phyloP scores from a whole-genome alignment of 306 rosid species.

The Arachis stenosperma region DNA sequence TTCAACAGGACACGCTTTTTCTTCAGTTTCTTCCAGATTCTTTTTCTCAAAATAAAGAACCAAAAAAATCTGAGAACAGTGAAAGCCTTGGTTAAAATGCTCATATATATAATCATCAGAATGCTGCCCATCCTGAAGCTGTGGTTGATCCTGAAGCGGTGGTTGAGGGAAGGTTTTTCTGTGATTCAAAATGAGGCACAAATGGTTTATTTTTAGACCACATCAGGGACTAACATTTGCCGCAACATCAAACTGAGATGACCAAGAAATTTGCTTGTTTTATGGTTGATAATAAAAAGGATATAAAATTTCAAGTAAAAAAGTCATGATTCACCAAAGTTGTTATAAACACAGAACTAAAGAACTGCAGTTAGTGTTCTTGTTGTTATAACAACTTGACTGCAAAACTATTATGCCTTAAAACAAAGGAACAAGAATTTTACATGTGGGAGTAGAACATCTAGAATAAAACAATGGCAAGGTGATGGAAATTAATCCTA shows the following conservation, averaged over 20 bases:
- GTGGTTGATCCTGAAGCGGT: slow-evolving; percentile 67
- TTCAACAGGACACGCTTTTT: slow-evolving; percentile 39
- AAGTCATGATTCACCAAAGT: slow-evolving; percentile 16
- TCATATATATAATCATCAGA: slow-evolving; percentile 73
- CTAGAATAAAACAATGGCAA: slow-evolving; percentile 1
- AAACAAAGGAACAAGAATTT: slow-evolving; percentile 22
- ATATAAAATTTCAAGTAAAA: slow-evolving; percentile 23
- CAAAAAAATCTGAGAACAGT: slow-evolving; percentile 40
- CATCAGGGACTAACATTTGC: too few relatives aligned
- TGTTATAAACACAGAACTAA: not conserved
- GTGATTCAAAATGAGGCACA: slow-evolving; percentile 39
- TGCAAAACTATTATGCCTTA: slow-evolving; percentile 24
- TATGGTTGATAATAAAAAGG: not conserved
- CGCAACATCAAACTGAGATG: not conserved
- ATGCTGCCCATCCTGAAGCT: slow-evolving; percentile 98
- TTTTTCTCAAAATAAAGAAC: slow-evolving; percentile 39
- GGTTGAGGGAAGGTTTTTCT: slow-evolving; percentile 81
- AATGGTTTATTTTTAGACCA: not conserved
- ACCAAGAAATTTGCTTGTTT: slow-evolving; percentile 24
- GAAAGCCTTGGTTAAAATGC: slow-evolving; percentile 54
- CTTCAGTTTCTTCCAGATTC: slow-evolving; percentile 34
- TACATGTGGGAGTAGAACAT: slow-evolving; percentile 6
- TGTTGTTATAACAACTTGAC: slow-evolving; percentile 10
- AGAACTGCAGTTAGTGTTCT: slow-evolving; percentile 2
- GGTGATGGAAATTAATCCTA: slow-evolving; percentile 4